Base-by-base conservation (phyloP, 1,284 basidiomycete species). In the Trichosporon sp. region DNA sequence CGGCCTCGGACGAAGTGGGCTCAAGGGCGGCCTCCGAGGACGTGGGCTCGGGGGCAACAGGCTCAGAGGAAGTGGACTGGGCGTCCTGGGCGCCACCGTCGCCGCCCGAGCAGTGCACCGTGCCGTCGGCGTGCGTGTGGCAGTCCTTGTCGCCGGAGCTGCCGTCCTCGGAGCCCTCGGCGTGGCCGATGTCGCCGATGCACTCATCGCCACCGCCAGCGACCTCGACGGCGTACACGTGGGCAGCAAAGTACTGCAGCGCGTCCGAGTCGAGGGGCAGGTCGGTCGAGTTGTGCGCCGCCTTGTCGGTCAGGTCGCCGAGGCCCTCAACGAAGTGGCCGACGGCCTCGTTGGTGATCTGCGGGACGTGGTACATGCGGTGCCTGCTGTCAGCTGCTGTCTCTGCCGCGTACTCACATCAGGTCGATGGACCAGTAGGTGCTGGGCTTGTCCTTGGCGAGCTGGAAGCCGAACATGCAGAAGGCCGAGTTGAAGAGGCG, bases 241-340 rank as follows among this genome's bases (percentile, higher is more conserved):
- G 76, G 31, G 80, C 77, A 2, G 82, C 80, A 72, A 81, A 84
- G 74, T 81, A 82, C 73, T 84, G 84, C 29, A 84, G 72, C 3
- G 79, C 76, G 70, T 84, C 78, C 29, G 81, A 82, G 75, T 85
- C 84, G 58, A 70, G 69, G 0, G 81, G 75, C 0, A 81, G 76
- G 27, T 69, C 76, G 3, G 78, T 77, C 0, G 74, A 65, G 72
- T 84, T 82, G 71, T 75, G 73, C 31, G 73, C 67, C n/a, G 84
- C 84, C 8, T 83, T 75, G 44, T 82, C 78, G 25, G 84, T 65
- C 29, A 76, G 76, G 4, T 77, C 79, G 25, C 62, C 64, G 66
- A 81, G 80, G 34, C 73, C 69, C 51, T 83, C 83, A 38, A 83
- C 79, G 68, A 74, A 80, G 76, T 84, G 83, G 27, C 72, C 70